These are phyloP conservation scores for Isochrysis galbana DNA, from an alignment of 78 protist genomes.

Conservation along the genomic window DNA sequence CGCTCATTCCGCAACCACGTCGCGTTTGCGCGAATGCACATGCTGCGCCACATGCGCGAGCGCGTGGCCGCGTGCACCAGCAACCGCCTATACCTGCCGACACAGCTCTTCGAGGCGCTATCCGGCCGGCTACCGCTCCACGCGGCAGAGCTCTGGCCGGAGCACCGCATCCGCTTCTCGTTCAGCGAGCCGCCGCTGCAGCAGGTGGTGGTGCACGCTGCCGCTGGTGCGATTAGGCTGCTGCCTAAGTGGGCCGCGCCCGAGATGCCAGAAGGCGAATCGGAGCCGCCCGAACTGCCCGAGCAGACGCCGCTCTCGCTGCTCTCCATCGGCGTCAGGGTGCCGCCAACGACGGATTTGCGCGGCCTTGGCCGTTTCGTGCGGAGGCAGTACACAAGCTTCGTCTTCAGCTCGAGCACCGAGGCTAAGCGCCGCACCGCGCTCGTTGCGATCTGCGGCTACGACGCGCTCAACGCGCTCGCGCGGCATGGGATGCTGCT, in stretches of 20 bases:
- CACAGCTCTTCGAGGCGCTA: neutral
- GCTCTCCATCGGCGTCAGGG: neutral
- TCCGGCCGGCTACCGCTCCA: neutral
- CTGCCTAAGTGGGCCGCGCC: neutral
- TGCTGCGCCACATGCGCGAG: neutral
- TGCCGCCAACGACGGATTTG: too few relatives aligned
- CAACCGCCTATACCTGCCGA: neutral
- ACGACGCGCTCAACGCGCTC: neutral
- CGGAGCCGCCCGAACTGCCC: neutral
- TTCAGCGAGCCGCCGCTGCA: neutral
- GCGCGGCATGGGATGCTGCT: neutral
- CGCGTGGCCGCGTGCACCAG: neutral
- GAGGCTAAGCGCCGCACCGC: constrained; percentile 1
- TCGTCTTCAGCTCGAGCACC: neutral
- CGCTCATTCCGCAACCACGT: neutral
- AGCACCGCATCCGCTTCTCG: neutral
- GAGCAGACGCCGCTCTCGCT: neutral
- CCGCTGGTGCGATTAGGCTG: neutral
- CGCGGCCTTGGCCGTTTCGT: neutral
- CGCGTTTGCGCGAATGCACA: neutral
- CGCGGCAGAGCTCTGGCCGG: neutral
- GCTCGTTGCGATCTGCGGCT: neutral
- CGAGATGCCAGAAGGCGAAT: neutral
- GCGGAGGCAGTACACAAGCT: neutral
- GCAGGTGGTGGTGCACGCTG: neutral